Base-by-base conservation (phyloP, 352 stramenopile species). In the Plasmopara viticola region DNA sequence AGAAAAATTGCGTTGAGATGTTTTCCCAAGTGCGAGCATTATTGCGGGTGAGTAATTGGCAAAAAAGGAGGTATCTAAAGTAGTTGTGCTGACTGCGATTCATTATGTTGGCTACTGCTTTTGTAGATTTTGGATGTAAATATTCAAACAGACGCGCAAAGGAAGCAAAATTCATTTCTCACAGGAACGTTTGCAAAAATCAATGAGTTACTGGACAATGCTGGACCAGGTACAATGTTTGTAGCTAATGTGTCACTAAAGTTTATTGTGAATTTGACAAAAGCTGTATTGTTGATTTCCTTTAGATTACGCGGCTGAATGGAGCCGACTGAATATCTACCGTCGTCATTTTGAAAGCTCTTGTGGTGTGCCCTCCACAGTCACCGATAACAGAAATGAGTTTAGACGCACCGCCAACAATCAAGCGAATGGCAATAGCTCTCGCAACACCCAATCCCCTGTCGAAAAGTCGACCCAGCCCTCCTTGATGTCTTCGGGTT, bases 331-430 rank as follows among this genome's bases (percentile, higher is more conserved):
- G 30, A 91, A 91, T 49, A 76, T 89, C 55, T 85, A 85, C 20
- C 72, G 78, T 4, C 78, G 78, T 20, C 77, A 91, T 49, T 88
- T 91, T 55, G 81, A 91, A 65, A 85, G 73, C 59, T 69, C 77
- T 44, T 88, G 76, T 48, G 78, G 76, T n/a, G 50, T 84, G 15
- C 46, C 70, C 2, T 85, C 75, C 50, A 79, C 66, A 5, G 65
- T 71, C 10, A 78, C 74, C 17, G 64, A 86, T 8, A 48, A 50
- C 12, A 60, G 48, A 4, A 68, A 14, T 18, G 57, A 68, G 41
- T 12, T 51, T 18, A 48, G 63, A 49, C 56, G 58, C 28, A 9
- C 30, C 15, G 5, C 52, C 29, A 53, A 44, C n/a, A 62, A 30
- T 48, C 17, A 54, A 15, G n/a, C 29, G 10, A 62, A 60, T 47